A percentile compares a stretch with the other conserved stretches of the same genome.
Evolutionary conservation across 2,329 filamentous ascomycete species (phyloP).

Genomic region (Myriosclerotinia duriaeana): DNA sequence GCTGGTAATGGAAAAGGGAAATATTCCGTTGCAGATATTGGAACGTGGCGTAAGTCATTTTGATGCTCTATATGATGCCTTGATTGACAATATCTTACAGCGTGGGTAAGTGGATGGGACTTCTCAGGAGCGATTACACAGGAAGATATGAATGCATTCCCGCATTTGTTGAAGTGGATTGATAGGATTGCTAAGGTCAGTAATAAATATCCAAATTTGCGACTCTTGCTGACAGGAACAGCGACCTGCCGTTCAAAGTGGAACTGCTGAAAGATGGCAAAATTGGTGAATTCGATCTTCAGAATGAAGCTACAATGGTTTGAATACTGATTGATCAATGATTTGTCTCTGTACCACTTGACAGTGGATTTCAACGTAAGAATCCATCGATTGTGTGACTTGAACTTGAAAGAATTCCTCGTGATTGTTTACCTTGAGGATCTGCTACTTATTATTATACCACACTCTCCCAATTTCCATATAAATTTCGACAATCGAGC

Average conservation of each 20-base stretch:
- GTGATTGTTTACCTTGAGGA: no score
- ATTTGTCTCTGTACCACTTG: no score
- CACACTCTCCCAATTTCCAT: not conserved
- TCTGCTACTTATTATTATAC: no score
- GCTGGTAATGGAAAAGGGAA: conserved; percentile 55
- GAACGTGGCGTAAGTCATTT: conserved; percentile 43
- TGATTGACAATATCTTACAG: conserved; percentile 6
- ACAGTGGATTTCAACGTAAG: no score
- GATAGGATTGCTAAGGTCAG: conserved; percentile 48
- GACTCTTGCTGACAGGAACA: conserved; percentile 21
- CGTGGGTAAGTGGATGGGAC: conserved; percentile 50
- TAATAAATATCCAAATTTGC: not conserved
- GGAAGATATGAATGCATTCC: conserved; percentile 52
- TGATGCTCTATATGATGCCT: not conserved
- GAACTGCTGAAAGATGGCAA: conserved; percentile 36
- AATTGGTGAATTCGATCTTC: not conserved
- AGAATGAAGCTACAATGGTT: not conserved
- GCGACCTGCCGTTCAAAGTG: conserved; percentile 28
- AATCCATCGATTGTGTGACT: no score
- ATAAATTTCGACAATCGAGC: not conserved
- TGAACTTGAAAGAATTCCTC: no score
- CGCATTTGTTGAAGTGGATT: conserved; percentile 53
- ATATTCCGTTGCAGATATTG: conserved; percentile 54
- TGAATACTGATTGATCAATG: no score
- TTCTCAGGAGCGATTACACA: conserved; percentile 45